phyloP scores from a whole-genome alignment of 2,329 filamentous ascomycete genomes.

The Trichoderma brevicompactum region DNA sequence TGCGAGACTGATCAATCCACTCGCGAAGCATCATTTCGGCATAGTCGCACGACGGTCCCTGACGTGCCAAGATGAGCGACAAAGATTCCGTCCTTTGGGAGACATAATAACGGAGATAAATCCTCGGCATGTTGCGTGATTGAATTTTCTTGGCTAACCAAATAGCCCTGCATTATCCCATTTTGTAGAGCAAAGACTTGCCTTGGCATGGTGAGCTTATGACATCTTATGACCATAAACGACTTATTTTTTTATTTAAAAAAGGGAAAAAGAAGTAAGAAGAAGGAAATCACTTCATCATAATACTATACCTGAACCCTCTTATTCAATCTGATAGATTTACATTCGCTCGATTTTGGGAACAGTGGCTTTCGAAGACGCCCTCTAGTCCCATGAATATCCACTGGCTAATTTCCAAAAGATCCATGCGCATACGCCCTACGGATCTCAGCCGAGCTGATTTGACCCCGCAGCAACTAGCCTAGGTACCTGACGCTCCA shows the following conservation, averaged over 20 bases:
- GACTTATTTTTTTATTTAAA: no score
- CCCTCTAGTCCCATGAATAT: no score
- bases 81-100: conserved; percentile 4
- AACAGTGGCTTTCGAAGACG: no score
- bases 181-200: neutral
- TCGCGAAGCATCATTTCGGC: neutral
- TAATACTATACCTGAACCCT: no score
- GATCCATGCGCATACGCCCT: no score
- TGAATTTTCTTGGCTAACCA: neutral
- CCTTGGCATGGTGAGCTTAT: no score
- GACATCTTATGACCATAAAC: no score
- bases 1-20: neutral
- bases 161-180: neutral
- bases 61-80: conserved; percentile 16
- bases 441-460: neutral
- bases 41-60: neutral
- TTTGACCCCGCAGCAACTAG: neutral
- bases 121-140: neutral
- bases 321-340: no score
- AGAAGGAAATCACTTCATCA: no score
- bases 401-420: no score
- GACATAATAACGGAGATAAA: neutral
- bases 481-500: neutral
- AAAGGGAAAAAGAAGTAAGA: no score
- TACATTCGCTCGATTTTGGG: no score